Conservation (phyloP, 331 rosid species). For the Stylosanthes scabra region DNA sequence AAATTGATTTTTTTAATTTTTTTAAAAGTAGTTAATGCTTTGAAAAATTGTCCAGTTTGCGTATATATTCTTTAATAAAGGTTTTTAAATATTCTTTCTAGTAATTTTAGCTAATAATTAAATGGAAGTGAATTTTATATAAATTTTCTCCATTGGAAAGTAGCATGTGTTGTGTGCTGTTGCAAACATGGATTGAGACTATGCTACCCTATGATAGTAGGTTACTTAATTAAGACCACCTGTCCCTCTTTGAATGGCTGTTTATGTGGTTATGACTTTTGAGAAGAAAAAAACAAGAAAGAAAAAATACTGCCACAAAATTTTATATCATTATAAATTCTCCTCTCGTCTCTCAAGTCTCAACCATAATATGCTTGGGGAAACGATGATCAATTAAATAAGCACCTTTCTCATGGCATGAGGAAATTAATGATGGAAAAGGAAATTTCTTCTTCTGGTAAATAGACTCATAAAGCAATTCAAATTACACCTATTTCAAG, state of each 20-base stretch:
- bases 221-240: background rate
- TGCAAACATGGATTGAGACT: no score
- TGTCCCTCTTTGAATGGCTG: background rate
- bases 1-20: no score
- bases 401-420: background rate
- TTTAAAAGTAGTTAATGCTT: no score
- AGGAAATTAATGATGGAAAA: background rate
- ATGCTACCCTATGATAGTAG: background rate
- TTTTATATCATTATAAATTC: background rate
- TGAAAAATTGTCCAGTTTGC: no score
- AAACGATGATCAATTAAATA: background rate
- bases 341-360: background rate
- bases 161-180: no score
- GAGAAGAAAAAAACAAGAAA: background rate
- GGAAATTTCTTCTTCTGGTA: constrained; percentile 2
- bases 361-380: background rate
- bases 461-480: background rate
- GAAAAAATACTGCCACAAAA: background rate
- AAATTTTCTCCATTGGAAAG: no score
- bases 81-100: no score
- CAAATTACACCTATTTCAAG: background rate
- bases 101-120: no score
- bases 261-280: background rate
- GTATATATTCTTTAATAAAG: no score
- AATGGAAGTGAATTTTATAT: no score